Base-by-base conservation (phyloP, 2,329 filamentous ascomycete genomes). In the Ascosphaera aggregata region DNA sequence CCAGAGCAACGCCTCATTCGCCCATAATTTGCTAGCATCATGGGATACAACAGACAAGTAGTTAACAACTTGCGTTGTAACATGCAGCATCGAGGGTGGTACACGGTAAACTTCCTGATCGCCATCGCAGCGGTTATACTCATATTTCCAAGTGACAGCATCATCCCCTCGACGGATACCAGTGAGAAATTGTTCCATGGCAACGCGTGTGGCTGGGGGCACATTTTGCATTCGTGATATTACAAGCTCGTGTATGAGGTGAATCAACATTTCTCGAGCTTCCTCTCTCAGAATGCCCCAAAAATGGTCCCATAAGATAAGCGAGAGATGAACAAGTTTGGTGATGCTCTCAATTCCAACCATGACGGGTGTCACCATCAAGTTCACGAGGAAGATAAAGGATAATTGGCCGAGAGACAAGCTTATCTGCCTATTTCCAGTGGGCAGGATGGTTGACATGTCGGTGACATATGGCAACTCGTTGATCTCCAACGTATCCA, bases 301-400 rank as follows among this genome's bases (percentile, higher is more conserved):
- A 50, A 98, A 94, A 51, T 95, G 86, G 54, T 98, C 91, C 89
- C 89, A 98, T 1, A 95, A 68, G 2, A 95, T 82, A 9, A 86
- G 76, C 3, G 94, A 76, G 7, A 93, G 80, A 55, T 98, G 89
- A 11, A 98, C 63, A 16, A 98, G 63, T 18, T 92, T 69, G 1
- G 86, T 82, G 2, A 95, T 70, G 47, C 79, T 80, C 36, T 93
- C 81, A 15, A 73, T 65, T 2, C 71, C 67, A 13, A 95, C 65
- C 39, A 84, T 76, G 27, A 92, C 75, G 0, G 89, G 86, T 8
- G 86, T 80, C 9, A 98, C 85, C 71, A 98, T 91, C 34, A 98
- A 64, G 54, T 98, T 91, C 3, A 98, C 91, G 2, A 98, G 67
- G 40, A 98, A 65, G 41, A 98, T 94, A 41, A 98, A 64, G 11